A percentile compares a stretch with the other conserved stretches of the same genome.
Conservation (phyloP, 2,329 filamentous ascomycete species). For the Exophiala phaeomuriformis region DNA sequence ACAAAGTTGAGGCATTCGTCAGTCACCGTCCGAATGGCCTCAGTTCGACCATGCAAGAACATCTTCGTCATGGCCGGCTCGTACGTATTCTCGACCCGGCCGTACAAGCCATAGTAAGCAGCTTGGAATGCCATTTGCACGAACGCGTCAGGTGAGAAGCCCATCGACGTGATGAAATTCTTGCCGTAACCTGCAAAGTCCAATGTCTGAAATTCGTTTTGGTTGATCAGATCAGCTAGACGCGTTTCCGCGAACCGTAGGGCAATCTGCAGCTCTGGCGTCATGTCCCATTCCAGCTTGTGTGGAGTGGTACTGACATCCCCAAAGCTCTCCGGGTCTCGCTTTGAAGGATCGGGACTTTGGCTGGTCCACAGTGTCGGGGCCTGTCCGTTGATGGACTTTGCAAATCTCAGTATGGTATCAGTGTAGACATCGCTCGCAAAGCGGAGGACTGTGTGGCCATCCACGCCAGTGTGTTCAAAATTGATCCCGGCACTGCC, state of each 20-base stretch:
- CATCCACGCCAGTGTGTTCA: conserved; percentile 95
- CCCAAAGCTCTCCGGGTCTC: conserved; percentile 83
- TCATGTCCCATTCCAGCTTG: conserved; percentile 97
- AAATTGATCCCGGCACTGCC: conserved; percentile 98
- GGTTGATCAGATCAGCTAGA: conserved; percentile 85
- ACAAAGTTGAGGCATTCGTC: conserved; percentile 72
- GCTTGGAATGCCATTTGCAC: conserved; percentile 99
- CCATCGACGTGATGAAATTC: conserved; percentile 95
- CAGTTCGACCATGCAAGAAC: conserved; percentile 86
- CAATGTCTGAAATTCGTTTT: conserved; percentile 90
- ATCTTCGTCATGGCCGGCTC: conserved; percentile 98
- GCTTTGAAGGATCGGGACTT: conserved; percentile 86
- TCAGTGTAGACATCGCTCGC: conserved; percentile 96
- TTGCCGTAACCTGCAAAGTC: conserved; percentile 88
- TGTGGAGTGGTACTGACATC: conserved; percentile 90
- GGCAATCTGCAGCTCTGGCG: conserved; percentile 81
- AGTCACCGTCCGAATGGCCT: conserved; percentile 82
- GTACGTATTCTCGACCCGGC: conserved; percentile 87
- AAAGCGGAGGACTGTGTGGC: conserved; percentile 92
- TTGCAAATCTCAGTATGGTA: conserved; percentile 90
- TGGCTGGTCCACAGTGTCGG: conserved; percentile 85
- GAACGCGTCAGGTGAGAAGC: conserved; percentile 93
- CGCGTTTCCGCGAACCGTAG: conserved; percentile 92
- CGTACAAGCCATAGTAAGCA: conserved; percentile 94
- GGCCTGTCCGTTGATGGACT: conserved; percentile 88